These are phyloP conservation scores for Parastagonospora avenae DNA, from an alignment of 2,329 filamentous ascomycete genomes.

Conservation along the genomic window DNA sequence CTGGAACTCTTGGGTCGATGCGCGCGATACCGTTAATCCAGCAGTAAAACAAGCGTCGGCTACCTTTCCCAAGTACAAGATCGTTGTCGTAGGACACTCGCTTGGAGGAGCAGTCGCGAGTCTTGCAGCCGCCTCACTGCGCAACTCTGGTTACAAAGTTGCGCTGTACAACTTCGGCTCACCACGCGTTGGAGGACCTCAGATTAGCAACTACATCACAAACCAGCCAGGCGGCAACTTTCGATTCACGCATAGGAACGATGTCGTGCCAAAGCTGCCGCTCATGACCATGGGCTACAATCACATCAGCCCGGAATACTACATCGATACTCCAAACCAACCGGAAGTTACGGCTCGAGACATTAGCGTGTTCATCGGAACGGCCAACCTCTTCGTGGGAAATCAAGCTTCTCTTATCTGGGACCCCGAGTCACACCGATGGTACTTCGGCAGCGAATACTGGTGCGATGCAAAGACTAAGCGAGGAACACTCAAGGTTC, in stretches of 20 bases:
- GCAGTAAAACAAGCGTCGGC: conserved; percentile 52
- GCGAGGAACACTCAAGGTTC: conserved; percentile 11
- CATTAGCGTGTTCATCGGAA: conserved; percentile 29
- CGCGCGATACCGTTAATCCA: conserved; percentile 50
- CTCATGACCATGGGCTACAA: conserved; percentile 65
- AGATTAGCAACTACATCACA: conserved; percentile 62
- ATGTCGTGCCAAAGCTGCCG: conserved; percentile 71
- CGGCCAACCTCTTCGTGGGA: conserved; percentile 27
- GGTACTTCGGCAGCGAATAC: conserved; percentile 40
- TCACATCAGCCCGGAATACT: conserved; percentile 74
- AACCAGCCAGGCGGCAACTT: conserved; percentile 60
- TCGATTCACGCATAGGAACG: conserved; percentile 70
- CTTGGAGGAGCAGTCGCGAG: conserved; percentile 70
- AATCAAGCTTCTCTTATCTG: conserved; percentile 36
- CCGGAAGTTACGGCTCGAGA: conserved; percentile 24
- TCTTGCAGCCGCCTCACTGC: conserved; percentile 60
- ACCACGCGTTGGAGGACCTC: conserved; percentile 68
- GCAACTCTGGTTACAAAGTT: conserved; percentile 27
- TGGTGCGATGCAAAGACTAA: conserved; percentile 22
- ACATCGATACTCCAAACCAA: conserved; percentile 35
- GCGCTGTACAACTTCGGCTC: conserved; percentile 66
- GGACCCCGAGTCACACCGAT: conserved; percentile 42
- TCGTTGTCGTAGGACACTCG: conserved; percentile 70
- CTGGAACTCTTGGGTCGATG: conserved; percentile 61
- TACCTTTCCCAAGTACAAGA: conserved; percentile 57